Base-by-base conservation (phyloP, 2,329 filamentous ascomycete species). In the Aureobasidium vineae region DNA sequence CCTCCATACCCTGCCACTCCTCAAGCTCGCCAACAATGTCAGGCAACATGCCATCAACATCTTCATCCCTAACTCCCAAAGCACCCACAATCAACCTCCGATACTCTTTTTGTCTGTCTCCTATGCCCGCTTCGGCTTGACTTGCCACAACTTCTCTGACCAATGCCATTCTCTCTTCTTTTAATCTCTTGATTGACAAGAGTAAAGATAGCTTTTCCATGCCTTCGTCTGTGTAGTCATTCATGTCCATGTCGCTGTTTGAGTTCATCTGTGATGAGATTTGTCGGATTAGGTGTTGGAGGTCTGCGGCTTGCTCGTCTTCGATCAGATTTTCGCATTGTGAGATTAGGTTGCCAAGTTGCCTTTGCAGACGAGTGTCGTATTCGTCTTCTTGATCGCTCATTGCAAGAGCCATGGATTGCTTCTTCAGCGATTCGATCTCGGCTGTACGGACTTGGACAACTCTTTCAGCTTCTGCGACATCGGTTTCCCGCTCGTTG, bases 91-190 rank as follows among this genome's bases (percentile, higher is more conserved):
- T 85, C 36, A 92, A 81, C 65, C 84, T 84, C 68, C 89, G 84
- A 76, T 93, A 94, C 75, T 88, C 86, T 71, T 88, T 88, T 70
- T 90, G 90, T 74, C 88, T 87, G 75, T 91, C 88, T 41, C 88
- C 87, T 43, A 88, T 86, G 49, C 90, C 90, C 13, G 90, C 87
- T 69, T 87, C 83, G 52, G 85, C 85, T 53, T 91, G 80, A 15
- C 88, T 88, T 60, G 86, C 83, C 47, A 90, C 86, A 69, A 92
- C 91, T 68, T 90, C 87, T 16, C 78, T 76, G 71, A 92, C 88
- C 3, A 88, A 82, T 49, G 82, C 78, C 57, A 84, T 81, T 71
- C 90, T 86, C 71, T 89, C 86, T 4, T 79, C 75, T 53, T 89
- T 79, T 54, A 87, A 79, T 8, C 81, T 76, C 52, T 80, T 80